A percentile compares a stretch with the other conserved stretches of the same genome.
These are phyloP conservation scores for Torulaspora gathmanii DNA, from an alignment of 805 yeast genomes.

Conservation along the genomic window DNA sequence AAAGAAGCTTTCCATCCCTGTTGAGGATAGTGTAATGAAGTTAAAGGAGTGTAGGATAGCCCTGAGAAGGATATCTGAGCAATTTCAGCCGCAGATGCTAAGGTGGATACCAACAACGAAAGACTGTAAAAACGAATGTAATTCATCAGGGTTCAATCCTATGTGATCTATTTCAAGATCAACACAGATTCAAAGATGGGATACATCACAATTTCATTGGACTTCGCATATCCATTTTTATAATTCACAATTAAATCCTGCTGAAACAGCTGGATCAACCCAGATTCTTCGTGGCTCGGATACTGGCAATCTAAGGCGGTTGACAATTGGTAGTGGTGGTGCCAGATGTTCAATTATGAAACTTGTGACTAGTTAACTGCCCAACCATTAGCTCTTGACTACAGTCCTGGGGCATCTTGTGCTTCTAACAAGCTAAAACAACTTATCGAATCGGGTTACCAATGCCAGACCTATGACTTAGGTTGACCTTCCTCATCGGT, in stretches of 20 bases:
- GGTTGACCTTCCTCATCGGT: background rate
- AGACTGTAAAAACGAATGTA: conserved; percentile 9
- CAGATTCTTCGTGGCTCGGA: background rate
- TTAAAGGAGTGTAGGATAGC: conserved; percentile 14
- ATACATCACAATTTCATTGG: background rate
- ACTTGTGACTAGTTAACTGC: background rate
- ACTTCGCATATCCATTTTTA: background rate
- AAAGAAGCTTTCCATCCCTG: conserved; percentile 36
- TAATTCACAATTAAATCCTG: background rate
- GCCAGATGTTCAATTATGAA: background rate
- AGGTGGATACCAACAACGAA: background rate
- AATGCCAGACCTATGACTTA: background rate
- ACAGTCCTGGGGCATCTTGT: background rate
- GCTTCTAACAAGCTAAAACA: background rate
- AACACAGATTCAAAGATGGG: background rate
- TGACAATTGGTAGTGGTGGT: background rate
- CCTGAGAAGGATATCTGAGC: conserved; percentile 13
- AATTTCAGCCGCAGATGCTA: conserved; percentile 14
- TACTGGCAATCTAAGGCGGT: background rate
- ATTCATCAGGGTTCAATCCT: conserved; percentile 1
- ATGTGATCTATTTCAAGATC: background rate
- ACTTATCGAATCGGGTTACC: background rate
- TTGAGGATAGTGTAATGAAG: conserved; percentile 24
- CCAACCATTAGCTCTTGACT: background rate
- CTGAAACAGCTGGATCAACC: background rate